These are phyloP conservation scores for Pleurotus salmoneostramineus DNA, from an alignment of 768 basidiomycete genomes.

Conservation along the genomic window DNA sequence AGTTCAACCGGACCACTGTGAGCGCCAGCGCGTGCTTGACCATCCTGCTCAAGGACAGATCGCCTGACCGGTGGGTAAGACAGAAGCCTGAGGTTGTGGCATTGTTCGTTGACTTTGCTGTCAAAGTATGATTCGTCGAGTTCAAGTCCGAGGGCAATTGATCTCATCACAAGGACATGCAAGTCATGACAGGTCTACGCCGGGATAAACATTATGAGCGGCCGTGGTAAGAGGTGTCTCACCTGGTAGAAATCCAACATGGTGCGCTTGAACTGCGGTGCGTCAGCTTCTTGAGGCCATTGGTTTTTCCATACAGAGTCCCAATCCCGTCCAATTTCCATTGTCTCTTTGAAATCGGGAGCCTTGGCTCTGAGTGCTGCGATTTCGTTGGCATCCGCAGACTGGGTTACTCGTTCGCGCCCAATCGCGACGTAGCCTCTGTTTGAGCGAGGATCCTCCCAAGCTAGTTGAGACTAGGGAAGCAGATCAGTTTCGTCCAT, in stretches of 20 bases:
- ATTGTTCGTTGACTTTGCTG: slow-evolving; percentile 67
- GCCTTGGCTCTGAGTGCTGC: slow-evolving; percentile 67
- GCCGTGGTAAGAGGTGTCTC: slow-evolving; percentile 10
- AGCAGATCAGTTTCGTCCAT: background rate
- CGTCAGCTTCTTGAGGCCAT: slow-evolving; percentile 68
- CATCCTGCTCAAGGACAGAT: slow-evolving; percentile 50
- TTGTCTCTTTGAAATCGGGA: slow-evolving; percentile 80
- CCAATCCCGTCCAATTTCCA: slow-evolving; percentile 90
- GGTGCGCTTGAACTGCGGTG: slow-evolving; percentile 63
- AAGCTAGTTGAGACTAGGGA: slow-evolving; percentile 56
- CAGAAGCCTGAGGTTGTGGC: slow-evolving; percentile 76
- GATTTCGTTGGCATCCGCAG: slow-evolving; percentile 68
- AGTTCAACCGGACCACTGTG: slow-evolving; percentile 54
- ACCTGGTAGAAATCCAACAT: slow-evolving; percentile 78
- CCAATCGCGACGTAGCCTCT: slow-evolving; percentile 81
- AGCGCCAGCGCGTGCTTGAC: slow-evolving; percentile 77
- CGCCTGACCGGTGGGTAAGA: slow-evolving; percentile 78
- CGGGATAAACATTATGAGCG: slow-evolving; percentile 8
- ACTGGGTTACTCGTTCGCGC: slow-evolving; percentile 79
- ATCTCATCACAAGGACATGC: slow-evolving; percentile 77
- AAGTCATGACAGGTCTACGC: slow-evolving; percentile 69
- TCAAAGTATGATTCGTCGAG: slow-evolving; percentile 77
- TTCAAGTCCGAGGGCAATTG: slow-evolving; percentile 76
- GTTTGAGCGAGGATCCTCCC: slow-evolving; percentile 85
- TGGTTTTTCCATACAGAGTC: slow-evolving; percentile 73